A percentile compares a stretch with the other conserved stretches of the same genome.
Evolutionary conservation across 2,329 filamentous ascomycete species (phyloP).

Genomic region (Cladophialophora psammophila): DNA sequence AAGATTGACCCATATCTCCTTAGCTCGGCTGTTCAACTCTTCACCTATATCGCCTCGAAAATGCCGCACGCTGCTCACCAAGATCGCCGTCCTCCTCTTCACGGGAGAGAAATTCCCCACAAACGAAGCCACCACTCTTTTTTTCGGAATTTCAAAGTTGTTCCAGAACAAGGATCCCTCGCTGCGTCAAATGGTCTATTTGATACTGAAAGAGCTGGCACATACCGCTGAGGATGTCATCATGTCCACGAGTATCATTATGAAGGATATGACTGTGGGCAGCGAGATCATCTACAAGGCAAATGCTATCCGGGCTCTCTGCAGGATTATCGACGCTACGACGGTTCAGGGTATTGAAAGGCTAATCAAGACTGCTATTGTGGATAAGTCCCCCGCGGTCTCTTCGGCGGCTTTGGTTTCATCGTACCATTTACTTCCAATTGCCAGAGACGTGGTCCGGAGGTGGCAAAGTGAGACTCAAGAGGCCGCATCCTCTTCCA

Average conservation of each 20-base stretch:
- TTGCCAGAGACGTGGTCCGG: conserved; percentile 91
- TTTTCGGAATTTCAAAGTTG: conserved; percentile 98
- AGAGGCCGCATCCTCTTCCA: conserved; percentile 88
- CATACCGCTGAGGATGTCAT: conserved; percentile 97
- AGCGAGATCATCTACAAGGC: conserved; percentile 93
- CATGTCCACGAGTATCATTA: conserved; percentile 99
- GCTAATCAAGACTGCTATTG: conserved; percentile 98
- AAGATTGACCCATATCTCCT: conserved; percentile 36
- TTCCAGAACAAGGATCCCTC: conserved; percentile 99
- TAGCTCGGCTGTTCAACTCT: conserved; percentile 96
- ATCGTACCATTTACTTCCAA: conserved; percentile 95
- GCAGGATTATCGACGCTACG: conserved; percentile 94
- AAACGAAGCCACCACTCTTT: conserved; percentile 96
- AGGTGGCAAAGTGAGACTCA: conserved; percentile 99
- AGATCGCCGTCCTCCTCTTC: conserved; percentile 94
- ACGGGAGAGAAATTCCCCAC: conserved; percentile 96
- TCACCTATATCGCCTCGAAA: conserved; percentile 95
- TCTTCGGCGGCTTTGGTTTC: conserved; percentile 95
- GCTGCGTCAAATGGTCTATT: conserved; percentile 97
- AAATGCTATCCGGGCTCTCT: conserved; percentile 93
- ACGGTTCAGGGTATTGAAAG: conserved; percentile 98
- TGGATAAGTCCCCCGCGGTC: conserved; percentile 98
- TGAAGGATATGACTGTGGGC: conserved; percentile 97
- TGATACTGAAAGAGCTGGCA: conserved; percentile 97
- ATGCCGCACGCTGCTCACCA: conserved; percentile 97